These are phyloP conservation scores for Hypoxylon sp. DNA, from an alignment of 2,329 filamentous ascomycete species.

Conservation along the genomic window DNA sequence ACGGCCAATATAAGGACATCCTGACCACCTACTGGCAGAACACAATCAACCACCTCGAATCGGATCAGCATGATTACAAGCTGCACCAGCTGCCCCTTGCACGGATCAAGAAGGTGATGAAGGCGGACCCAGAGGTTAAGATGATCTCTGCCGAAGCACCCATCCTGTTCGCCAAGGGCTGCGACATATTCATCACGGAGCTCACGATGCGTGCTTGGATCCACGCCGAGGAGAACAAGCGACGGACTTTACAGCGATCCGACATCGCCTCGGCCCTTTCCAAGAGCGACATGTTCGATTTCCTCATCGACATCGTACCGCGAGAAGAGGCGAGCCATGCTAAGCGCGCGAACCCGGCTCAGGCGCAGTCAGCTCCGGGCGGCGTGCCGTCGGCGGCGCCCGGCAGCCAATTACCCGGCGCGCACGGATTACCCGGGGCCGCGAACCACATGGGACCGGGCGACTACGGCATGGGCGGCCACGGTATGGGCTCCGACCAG, in stretches of 20 bases:
- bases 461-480: conserved; percentile 69
- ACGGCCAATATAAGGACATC: conserved; percentile 93
- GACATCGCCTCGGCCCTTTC: conserved; percentile 95
- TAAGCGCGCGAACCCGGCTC: conserved; percentile 71
- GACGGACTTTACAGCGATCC: conserved; percentile 90
- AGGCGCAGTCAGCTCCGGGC: conserved; percentile 54
- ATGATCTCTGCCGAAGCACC: conserved; percentile 99
- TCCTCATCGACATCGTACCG: conserved; percentile 97
- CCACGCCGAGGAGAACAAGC: conserved; percentile 98
- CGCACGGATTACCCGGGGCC: conserved; percentile 60
- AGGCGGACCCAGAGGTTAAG: conserved; percentile 98
- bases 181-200: conserved; percentile 99
- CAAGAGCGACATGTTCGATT: conserved; percentile 99
- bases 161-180: conserved; percentile 97
- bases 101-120: conserved; percentile 99
- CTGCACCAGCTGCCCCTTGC: conserved; percentile 94
- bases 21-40: conserved; percentile 99
- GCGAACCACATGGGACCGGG: conserved; percentile 68
- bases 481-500: conserved; percentile 71
- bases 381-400: conserved; percentile 54
- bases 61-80: conserved; percentile 97
- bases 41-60: conserved; percentile 93
- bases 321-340: conserved; percentile 91
- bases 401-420: conserved; percentile 59
- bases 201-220: conserved; percentile 99